Evolutionary conservation across 2,329 filamentous ascomycete species (phyloP), one percentile per base, ranked within the genome.

Genomic region (Celoporthe dispersa): DNA sequence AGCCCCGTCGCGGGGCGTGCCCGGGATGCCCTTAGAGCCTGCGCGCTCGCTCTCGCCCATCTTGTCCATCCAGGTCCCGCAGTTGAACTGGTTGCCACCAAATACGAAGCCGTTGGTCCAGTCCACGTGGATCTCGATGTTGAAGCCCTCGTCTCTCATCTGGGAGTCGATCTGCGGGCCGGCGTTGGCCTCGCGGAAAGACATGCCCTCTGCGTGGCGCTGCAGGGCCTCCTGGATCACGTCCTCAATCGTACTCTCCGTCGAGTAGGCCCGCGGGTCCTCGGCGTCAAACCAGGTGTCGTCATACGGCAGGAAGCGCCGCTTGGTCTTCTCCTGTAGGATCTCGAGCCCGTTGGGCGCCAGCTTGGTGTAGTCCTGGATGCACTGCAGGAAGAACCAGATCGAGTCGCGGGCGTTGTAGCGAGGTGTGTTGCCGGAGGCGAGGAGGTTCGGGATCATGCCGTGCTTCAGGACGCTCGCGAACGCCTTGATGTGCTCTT

Each of bases 51-150:
- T 97, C 80, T 99, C 96, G n/a, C 96, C 96, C 96, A 99, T 99
- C 87, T 99, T 99, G 85, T 99, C 96, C 94, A 98, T 98, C 96
- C 96, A 99, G 1, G 96, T 99, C 66, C 96, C 96, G 76, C 97
- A 99, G 80, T 99, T 99, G 81, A 84, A 87, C 78, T 98, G 94
- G 77, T 93, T 98, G 44, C 97, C 96, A 68, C 97, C 96, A 77
- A 97, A 97, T 70, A 99, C 91, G 73, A 99, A 88, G 31, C 96
- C 97, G 6, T 90, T 96, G 41, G 87, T 84, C 95, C 95, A 98
- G 78, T 99, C 95, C 14, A 97, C 93, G 71, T 92, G 88, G 75
- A 98, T 91, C 71, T 96, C 90, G 73, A 97, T 93, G 77, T 98
- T 90, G 84, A 99, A 99, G 0, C 96, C 96, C 76, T 94, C 91